Percentiles rank a stretch among this genome's conserved stretches.
phyloP scores from a whole-genome alignment of 2,329 filamentous ascomycete species.

The Phyllosticta ampelicida region DNA sequence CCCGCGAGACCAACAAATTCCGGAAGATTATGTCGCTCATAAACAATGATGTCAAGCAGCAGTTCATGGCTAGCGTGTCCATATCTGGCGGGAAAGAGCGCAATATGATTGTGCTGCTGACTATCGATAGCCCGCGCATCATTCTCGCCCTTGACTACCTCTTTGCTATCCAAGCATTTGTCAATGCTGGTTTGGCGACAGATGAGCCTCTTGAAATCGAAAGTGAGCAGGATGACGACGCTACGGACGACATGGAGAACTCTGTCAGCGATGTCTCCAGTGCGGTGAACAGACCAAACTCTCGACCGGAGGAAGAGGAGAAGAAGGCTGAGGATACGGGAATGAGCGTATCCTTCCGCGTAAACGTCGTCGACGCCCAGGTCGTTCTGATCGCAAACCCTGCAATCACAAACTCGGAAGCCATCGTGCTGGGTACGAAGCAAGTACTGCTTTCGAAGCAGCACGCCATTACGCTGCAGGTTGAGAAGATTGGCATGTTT shows the following conservation, averaged over 20 bases:
- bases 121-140: constrained; percentile 84
- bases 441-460: constrained; percentile 89
- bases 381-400: constrained; percentile 95
- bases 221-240: constrained; percentile 46
- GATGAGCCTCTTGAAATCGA: constrained; percentile 49
- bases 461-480: constrained; percentile 84
- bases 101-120: constrained; percentile 80
- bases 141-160: constrained; percentile 96
- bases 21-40: constrained; percentile 96
- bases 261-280: constrained; percentile 26
- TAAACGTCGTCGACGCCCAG: constrained; percentile 93
- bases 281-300: constrained; percentile 18
- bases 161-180: constrained; percentile 76
- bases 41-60: constrained; percentile 83
- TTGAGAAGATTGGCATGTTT: constrained; percentile 96
- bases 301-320: constrained; percentile 18
- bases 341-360: constrained; percentile 74
- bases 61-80: constrained; percentile 95
- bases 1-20: constrained; percentile 85
- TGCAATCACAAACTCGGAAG: constrained; percentile 78
- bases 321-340: constrained; percentile 25
- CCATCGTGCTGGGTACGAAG: constrained; percentile 88
- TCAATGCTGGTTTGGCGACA: constrained; percentile 54
- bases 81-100: constrained; percentile 77
- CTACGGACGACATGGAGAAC: constrained; percentile 24